A percentile compares a stretch with the other conserved stretches of the same genome.
Conservation (phyloP, 352 stramenopile genomes). For the Pythium pyrilobum region DNA sequence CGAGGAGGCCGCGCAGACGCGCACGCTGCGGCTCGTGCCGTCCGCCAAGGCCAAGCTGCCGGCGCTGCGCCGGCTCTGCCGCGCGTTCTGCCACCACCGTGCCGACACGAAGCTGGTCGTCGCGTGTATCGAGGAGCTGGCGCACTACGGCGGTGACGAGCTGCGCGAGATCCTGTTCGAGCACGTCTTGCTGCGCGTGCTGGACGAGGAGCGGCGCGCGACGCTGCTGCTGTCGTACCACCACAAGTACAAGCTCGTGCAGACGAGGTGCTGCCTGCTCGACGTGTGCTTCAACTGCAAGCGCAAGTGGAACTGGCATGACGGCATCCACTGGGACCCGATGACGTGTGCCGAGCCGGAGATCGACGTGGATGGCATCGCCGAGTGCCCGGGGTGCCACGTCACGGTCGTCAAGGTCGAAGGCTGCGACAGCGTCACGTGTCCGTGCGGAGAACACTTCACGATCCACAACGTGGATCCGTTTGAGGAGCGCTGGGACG, state of each 20-base stretch:
- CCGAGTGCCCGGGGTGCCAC: constrained; percentile 35
- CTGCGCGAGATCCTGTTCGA: constrained; percentile 19
- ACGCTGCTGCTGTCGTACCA: constrained; percentile 34
- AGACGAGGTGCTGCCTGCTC: constrained; percentile 23
- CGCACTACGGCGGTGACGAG: constrained; percentile 9
- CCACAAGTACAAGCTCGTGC: constrained; percentile 20
- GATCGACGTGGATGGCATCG: constrained; percentile 22
- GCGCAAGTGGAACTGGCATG: constrained; percentile 11
- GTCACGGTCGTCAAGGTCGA: constrained; percentile 49
- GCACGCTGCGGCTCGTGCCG: constrained; percentile 8
- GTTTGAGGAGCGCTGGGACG: constrained; percentile 9
- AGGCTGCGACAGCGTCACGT: constrained; percentile 33
- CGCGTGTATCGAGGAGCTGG: constrained; percentile 5
- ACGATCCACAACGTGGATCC: constrained; percentile 6
- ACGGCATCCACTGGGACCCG: constrained; percentile 18
- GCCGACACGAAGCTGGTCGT: constrained; percentile 6
- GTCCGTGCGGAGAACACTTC: constrained; percentile 27
- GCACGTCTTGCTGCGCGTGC: constrained; percentile 18
- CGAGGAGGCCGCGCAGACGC: constrained; percentile 9
- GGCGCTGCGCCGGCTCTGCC: constrained; percentile 8
- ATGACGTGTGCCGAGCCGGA: constrained; percentile 15
- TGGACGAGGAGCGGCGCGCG: constrained; percentile 38
- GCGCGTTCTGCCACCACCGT: constrained; percentile 13
- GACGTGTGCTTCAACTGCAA: constrained; percentile 54
- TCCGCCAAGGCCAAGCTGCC: constrained; percentile 13